Percentiles rank a stretch among this genome's conserved stretches.
Evolutionary conservation across 2,329 filamentous ascomycete species (phyloP).

Genomic region (Aspergillus pseudoviridinutans): DNA sequence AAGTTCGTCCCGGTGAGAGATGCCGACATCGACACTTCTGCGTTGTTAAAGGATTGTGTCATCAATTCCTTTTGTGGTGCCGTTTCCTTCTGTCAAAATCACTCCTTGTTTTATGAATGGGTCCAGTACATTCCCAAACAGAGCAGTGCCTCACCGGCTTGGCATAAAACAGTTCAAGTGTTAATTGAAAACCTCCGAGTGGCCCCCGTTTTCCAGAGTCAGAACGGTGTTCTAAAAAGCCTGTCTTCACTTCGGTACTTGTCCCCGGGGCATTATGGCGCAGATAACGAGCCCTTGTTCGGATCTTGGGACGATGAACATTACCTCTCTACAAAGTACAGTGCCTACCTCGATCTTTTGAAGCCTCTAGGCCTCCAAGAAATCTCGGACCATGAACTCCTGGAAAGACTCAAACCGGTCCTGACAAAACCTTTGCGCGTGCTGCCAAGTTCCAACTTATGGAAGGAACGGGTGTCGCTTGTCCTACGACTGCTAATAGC

Average conservation of each 20-base stretch:
- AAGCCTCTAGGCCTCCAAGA: neutral
- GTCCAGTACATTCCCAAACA: constrained; percentile 1
- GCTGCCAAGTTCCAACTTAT: too few relatives aligned
- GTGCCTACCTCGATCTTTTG: neutral
- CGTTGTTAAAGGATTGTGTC: too few relatives aligned
- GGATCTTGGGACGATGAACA: neutral
- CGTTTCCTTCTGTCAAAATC: neutral
- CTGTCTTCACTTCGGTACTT: constrained; percentile 4
- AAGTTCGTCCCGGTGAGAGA: neutral
- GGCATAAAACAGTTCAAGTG: neutral
- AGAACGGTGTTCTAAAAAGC: neutral
- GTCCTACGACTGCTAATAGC: too few relatives aligned
- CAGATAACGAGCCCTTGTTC: constrained; percentile 1
- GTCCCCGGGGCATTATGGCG: neutral
- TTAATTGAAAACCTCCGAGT: neutral
- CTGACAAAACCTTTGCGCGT: too few relatives aligned
- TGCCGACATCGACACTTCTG: too few relatives aligned
- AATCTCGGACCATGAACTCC: neutral
- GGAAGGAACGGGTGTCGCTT: too few relatives aligned
- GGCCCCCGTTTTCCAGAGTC: constrained; percentile 1
- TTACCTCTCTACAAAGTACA: constrained; percentile 4
- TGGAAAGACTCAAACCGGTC: neutral
- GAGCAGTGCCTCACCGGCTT: neutral
- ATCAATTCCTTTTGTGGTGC: neutral
- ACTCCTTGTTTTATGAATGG: neutral